A percentile compares a stretch with the other conserved stretches of the same genome.
Evolutionary conservation across 2,329 filamentous ascomycete species (phyloP).

Genomic region (Thelonectria rubi): DNA sequence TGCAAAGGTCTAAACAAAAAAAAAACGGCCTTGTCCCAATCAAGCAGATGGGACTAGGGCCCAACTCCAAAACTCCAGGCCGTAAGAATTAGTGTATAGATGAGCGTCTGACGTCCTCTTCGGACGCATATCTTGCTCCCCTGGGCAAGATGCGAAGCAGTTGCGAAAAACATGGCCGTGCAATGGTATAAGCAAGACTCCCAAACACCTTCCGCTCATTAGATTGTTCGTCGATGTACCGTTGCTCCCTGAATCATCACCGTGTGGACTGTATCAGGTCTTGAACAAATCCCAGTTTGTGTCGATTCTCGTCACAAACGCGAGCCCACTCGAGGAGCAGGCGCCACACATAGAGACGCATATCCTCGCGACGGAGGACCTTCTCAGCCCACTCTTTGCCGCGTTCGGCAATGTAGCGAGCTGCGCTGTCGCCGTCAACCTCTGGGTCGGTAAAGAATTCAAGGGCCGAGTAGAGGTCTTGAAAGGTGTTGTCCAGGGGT

Average conservation of each 20-base stretch:
- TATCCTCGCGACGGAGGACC: constrained; percentile 71
- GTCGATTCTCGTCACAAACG: constrained; percentile 56
- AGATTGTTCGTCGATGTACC: constrained; percentile 23
- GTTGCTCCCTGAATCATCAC: constrained; percentile 19
- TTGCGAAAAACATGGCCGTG: constrained; percentile 1
- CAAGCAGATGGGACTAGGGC: not conserved
- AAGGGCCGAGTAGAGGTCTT: constrained; percentile 71
- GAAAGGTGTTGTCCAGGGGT: constrained; percentile 74
- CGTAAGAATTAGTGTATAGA: constrained; percentile 39
- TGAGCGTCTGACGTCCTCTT: constrained; percentile 7
- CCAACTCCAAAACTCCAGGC: constrained; percentile 39
- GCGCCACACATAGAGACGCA: constrained; percentile 72
- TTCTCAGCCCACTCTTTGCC: constrained; percentile 69
- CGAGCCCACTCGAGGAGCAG: constrained; percentile 67
- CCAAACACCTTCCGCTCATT: constrained; percentile 23
- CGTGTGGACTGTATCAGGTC: constrained; percentile 47
- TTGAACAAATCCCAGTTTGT: constrained; percentile 54
- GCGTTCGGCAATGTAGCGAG: constrained; percentile 65
- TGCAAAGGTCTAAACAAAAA: constrained; percentile 3
- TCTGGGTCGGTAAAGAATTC: constrained; percentile 70
- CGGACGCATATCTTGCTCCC: constrained; percentile 15
- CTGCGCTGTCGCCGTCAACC: constrained; percentile 61
- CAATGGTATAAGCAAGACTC: constrained; percentile 13
- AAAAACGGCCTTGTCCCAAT: not conserved
- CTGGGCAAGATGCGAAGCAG: constrained; percentile 13